These are phyloP conservation scores for Clarireedia paspali DNA, from an alignment of 2,329 filamentous ascomycete genomes.

Conservation along the genomic window DNA sequence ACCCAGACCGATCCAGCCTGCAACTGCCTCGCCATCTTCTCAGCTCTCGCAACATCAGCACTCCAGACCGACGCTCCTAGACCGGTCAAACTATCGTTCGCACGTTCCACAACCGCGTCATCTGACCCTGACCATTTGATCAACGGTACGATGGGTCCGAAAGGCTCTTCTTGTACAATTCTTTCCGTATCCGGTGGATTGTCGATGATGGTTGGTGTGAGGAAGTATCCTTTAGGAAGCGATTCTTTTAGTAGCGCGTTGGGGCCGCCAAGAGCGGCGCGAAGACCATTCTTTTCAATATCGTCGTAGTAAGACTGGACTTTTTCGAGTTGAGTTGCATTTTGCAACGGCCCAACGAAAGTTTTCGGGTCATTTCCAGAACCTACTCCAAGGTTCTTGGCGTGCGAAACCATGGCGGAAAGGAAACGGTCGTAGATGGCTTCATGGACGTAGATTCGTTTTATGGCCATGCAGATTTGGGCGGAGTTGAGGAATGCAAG, in stretches of 20 bases:
- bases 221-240: conserved; percentile 40
- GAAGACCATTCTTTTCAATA: conserved; percentile 43
- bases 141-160: conserved; percentile 32
- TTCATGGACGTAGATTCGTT: conserved; percentile 53
- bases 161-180: conserved; percentile 52
- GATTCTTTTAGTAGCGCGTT: not conserved
- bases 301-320: conserved; percentile 48
- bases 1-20: conserved; percentile 54
- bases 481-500: conserved; percentile 44
- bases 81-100: conserved; percentile 43
- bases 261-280: conserved; percentile 37
- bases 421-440: conserved; percentile 41
- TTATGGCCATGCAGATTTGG: conserved; percentile 44
- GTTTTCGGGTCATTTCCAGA: conserved; percentile 28
- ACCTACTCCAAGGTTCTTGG: conserved; percentile 34
- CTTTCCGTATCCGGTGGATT: conserved; percentile 47
- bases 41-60: conserved; percentile 41
- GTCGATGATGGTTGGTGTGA: conserved; percentile 50
- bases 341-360: conserved; percentile 51
- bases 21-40: conserved; percentile 43
- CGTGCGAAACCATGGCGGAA: conserved; percentile 39
- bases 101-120: conserved; percentile 48
- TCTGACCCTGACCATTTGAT: conserved; percentile 2
- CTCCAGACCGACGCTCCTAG: conserved; percentile 52
- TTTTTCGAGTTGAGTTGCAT: conserved; percentile 50